Percentiles rank a stretch among this genome's conserved stretches.
These are phyloP conservation scores for Trichomonas tenax DNA, from an alignment of 208 protist genomes.

Conservation along the genomic window DNA sequence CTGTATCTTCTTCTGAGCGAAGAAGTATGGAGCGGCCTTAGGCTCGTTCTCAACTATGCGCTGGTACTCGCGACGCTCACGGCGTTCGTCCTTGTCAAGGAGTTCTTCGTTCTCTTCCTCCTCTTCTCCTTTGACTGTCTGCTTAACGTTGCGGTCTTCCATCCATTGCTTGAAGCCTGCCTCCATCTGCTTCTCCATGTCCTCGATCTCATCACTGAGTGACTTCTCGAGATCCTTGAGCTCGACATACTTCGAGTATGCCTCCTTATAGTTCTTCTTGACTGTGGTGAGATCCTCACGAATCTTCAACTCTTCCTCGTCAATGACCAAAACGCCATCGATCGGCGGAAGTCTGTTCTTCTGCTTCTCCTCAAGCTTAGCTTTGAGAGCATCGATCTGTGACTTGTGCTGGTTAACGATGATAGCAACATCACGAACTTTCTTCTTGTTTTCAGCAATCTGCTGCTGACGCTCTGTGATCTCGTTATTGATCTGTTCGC, in stretches of 20 bases:
- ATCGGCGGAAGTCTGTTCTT: conserved; percentile 6
- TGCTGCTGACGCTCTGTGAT: not conserved
- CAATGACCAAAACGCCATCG: not conserved
- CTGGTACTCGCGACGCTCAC: not conserved
- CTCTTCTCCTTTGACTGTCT: not conserved
- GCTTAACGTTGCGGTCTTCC: not conserved
- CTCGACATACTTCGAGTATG: not conserved
- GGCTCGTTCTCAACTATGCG: not conserved
- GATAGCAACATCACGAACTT: not conserved
- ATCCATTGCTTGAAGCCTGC: not conserved
- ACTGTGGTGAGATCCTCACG: not conserved
- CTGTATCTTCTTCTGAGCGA: not conserved
- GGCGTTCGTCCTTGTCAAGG: not conserved
- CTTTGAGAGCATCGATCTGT: not conserved
- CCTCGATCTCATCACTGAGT: not conserved
- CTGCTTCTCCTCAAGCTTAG: not conserved
- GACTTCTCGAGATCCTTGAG: not conserved
- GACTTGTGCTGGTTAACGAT: not conserved
- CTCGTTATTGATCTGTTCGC: not conserved
- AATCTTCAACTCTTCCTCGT: not conserved
- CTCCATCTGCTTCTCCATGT: not conserved
- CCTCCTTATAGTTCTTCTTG: not conserved
- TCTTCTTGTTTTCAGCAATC: not conserved
- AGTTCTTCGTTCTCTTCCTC: conserved; percentile 1
- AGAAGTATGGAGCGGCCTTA: not conserved